Percentiles rank a stretch among this genome's conserved stretches.
These are phyloP conservation scores for Saccharomycopsis microspora DNA, from an alignment of 805 yeast species.

Conservation along the genomic window DNA sequence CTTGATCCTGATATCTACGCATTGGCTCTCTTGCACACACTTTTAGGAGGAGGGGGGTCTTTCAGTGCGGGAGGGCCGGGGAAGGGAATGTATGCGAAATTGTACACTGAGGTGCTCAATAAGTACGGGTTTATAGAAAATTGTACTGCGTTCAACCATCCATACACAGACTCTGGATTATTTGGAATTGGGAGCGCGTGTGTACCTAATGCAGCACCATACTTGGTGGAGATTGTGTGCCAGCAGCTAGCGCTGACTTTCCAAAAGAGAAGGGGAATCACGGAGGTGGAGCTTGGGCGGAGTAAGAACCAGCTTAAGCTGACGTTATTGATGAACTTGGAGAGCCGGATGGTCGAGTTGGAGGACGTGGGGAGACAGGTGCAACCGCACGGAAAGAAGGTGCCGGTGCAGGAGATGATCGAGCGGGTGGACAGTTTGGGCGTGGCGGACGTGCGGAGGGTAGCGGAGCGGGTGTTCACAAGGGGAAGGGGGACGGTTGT, in stretches of 20 bases:
- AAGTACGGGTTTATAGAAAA: slow-evolving; percentile 86
- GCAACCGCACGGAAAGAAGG: slow-evolving; percentile 66
- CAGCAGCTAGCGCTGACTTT: slow-evolving; percentile 45
- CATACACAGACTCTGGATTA: slow-evolving; percentile 82
- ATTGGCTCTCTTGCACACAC: slow-evolving; percentile 77
- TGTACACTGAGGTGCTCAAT: slow-evolving; percentile 84
- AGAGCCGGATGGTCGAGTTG: slow-evolving; percentile 83
- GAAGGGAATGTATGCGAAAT: slow-evolving; percentile 93
- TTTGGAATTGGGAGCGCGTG: slow-evolving; percentile 85
- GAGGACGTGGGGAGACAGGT: slow-evolving; percentile 96
- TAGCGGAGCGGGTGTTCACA: slow-evolving; percentile 66
- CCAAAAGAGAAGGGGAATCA: slow-evolving; percentile 17
- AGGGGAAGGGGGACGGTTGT: slow-evolving; percentile 73
- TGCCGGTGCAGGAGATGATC: slow-evolving; percentile 76
- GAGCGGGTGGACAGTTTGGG: slow-evolving; percentile 58
- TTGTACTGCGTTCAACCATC: slow-evolving; percentile 79
- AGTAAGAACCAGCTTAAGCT: slow-evolving; percentile 90
- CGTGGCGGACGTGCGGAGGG: slow-evolving; percentile 54
- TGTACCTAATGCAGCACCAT: slow-evolving; percentile 76
- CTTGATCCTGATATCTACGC: slow-evolving; percentile 83
- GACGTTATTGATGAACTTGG: slow-evolving; percentile 84
- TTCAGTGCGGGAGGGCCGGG: slow-evolving; percentile 99
- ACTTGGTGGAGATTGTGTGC: slow-evolving; percentile 69
- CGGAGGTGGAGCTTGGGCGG: slow-evolving; percentile 60
- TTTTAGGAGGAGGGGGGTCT: slow-evolving; percentile 95